phyloP scores from a whole-genome alignment of 352 stramenopile genomes.

The Elongisporangium prolatum region DNA sequence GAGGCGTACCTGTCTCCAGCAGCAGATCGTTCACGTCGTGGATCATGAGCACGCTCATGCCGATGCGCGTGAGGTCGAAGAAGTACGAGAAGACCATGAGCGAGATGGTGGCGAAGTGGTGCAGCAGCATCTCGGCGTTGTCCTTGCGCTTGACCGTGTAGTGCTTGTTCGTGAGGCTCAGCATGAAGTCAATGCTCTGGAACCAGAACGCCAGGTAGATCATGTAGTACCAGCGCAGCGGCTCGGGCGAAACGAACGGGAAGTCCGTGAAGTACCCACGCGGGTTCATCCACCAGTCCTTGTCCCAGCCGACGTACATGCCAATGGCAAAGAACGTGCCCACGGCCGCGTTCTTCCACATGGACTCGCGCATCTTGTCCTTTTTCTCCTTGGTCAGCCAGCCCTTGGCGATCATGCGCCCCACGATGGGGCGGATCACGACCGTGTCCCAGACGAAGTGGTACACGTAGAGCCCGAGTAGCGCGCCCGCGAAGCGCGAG shows the following conservation, averaged over 20 bases:
- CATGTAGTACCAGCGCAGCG: slow-evolving; percentile 81
- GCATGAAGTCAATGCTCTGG: slow-evolving; percentile 83
- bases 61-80: slow-evolving; percentile 64
- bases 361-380: slow-evolving; percentile 81
- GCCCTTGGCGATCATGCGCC: slow-evolving; percentile 31
- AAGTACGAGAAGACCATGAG: slow-evolving; percentile 78
- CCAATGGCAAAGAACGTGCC: slow-evolving; percentile 56
- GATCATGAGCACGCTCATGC: slow-evolving; percentile 79
- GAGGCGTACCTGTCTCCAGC: slow-evolving; percentile 44
- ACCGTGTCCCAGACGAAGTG: slow-evolving; percentile 64
- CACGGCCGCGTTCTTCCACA: slow-evolving; percentile 79
- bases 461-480: slow-evolving; percentile 62
- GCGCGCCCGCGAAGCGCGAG: slow-evolving; percentile 50
- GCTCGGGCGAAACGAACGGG: slow-evolving; percentile 40
- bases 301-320: slow-evolving; percentile 47
- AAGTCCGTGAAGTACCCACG: slow-evolving; percentile 60
- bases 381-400: slow-evolving; percentile 51
- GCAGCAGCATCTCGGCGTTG: slow-evolving; percentile 76
- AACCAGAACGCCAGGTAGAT: slow-evolving; percentile 81
- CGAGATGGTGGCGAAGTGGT: slow-evolving; percentile 72
- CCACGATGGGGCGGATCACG: slow-evolving; percentile 50
- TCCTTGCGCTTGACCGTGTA: slow-evolving; percentile 83
- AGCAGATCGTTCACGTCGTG: slow-evolving; percentile 79
- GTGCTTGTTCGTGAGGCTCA: slow-evolving; percentile 75
- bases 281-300: slow-evolving; percentile 78